A percentile compares a stretch with the other conserved stretches of the same genome.
Evolutionary conservation across 805 yeast species (phyloP).

Genomic region (Torulaspora franciscae): DNA sequence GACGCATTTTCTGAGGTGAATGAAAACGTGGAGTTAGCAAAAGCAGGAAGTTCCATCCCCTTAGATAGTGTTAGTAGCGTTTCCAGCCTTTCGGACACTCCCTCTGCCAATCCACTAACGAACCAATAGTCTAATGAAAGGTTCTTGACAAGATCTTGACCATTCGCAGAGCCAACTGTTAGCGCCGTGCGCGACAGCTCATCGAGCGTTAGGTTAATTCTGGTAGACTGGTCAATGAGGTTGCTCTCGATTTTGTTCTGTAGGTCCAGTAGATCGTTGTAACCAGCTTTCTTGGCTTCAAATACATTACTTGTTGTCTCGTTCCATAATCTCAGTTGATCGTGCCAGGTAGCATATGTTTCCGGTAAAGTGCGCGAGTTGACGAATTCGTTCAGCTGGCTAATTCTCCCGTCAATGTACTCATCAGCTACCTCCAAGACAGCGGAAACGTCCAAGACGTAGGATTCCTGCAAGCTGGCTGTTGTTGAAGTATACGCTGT

Average conservation of each 20-base stretch:
- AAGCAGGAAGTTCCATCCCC: background rate
- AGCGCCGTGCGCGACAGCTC: slow-evolving; percentile 12
- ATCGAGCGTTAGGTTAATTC: slow-evolving; percentile 15
- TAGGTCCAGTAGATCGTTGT: slow-evolving; percentile 4
- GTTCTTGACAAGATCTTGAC: slow-evolving; percentile 1
- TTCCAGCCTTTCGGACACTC: slow-evolving; percentile 7
- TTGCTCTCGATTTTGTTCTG: slow-evolving; percentile 12
- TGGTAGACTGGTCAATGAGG: slow-evolving; percentile 12
- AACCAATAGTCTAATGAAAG: slow-evolving; percentile 14
- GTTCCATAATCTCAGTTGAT: slow-evolving; percentile 11
- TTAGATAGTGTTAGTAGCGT: background rate
- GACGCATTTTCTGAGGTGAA: background rate
- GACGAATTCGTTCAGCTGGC: background rate
- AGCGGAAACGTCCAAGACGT: background rate
- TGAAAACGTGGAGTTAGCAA: background rate
- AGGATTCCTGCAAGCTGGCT: background rate
- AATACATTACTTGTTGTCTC: slow-evolving; percentile 3
- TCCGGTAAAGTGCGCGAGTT: background rate
- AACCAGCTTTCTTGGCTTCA: slow-evolving; percentile 5
- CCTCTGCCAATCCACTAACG: slow-evolving; percentile 11
- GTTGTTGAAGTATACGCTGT: slow-evolving; percentile 3
- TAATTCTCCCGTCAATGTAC: slow-evolving; percentile 1
- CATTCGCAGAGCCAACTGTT: slow-evolving; percentile 5
- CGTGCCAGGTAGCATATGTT: slow-evolving; percentile 4
- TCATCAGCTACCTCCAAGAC: background rate